Percentiles rank a stretch among this genome's conserved stretches.
Conservation (phyloP, 805 yeast genomes). For the Pichia heedii region DNA sequence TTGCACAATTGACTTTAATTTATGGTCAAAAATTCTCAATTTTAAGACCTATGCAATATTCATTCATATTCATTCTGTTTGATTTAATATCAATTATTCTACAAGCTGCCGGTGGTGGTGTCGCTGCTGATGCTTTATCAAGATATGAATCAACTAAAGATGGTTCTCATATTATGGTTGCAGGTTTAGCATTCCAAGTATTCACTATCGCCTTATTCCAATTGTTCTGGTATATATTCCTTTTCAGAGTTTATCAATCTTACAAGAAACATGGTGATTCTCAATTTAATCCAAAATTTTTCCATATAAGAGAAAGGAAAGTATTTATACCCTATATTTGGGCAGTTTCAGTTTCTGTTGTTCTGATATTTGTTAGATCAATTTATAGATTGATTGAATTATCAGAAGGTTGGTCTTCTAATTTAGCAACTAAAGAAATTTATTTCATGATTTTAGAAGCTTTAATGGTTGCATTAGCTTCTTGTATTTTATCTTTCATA, state of each 20-base stretch:
- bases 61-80: slow-evolving; percentile 54
- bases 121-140: slow-evolving; percentile 42
- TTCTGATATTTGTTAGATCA: slow-evolving; percentile 56
- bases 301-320: slow-evolving; percentile 26
- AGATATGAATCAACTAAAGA: slow-evolving; percentile 21
- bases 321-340: slow-evolving; percentile 36
- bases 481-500: slow-evolving; percentile 37
- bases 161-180: slow-evolving; percentile 68
- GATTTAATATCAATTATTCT: slow-evolving; percentile 57
- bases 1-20: slow-evolving; percentile 58
- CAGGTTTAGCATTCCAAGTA: slow-evolving; percentile 73
- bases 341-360: slow-evolving; percentile 38
- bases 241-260: slow-evolving; percentile 29
- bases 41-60: slow-evolving; percentile 48
- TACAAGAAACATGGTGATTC: slow-evolving; percentile 21
- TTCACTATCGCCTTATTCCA: slow-evolving; percentile 56
- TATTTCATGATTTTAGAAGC: slow-evolving; percentile 56
- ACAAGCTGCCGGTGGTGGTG: slow-evolving; percentile 74
- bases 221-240: slow-evolving; percentile 38
- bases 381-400: slow-evolving; percentile 68
- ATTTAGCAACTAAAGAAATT: slow-evolving; percentile 49
- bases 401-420: slow-evolving; percentile 63
- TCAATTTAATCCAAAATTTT: slow-evolving; percentile 30
- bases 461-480: slow-evolving; percentile 47
- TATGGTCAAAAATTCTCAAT: slow-evolving; percentile 48